Conservation (phyloP, 192 early-diverging fungal species). For the Linnemannia hyalina region DNA sequence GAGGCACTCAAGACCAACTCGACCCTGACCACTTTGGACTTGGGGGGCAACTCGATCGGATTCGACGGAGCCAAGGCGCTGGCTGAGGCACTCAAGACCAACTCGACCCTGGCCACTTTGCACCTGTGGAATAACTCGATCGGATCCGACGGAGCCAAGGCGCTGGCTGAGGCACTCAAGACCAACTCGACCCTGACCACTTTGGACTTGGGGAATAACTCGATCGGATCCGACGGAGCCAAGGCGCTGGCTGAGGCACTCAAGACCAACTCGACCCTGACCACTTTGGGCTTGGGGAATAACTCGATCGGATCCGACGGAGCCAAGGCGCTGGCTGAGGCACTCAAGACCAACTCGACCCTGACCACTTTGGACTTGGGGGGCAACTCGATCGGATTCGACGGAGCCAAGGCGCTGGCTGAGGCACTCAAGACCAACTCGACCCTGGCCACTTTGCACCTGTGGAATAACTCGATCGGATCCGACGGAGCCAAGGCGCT, state of each 20-base stretch:
- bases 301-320: not conserved
- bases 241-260: slow-evolving; percentile 14
- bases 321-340: slow-evolving; percentile 37
- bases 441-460: slow-evolving; percentile 6
- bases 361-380: not conserved
- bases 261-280: slow-evolving; percentile 18
- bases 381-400: not conserved
- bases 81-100: slow-evolving; percentile 15
- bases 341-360: slow-evolving; percentile 30
- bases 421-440: slow-evolving; percentile 39
- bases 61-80: slow-evolving; percentile 9
- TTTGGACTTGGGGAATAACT: no score
- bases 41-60: no score
- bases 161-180: slow-evolving; percentile 47
- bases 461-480: not conserved
- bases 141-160: slow-evolving; percentile 10
- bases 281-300: not conserved
- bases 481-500: not conserved
- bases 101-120: slow-evolving; percentile 17
- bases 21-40: no score
- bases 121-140: not conserved
- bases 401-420: slow-evolving; percentile 32
- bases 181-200: not conserved
- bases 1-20: no score
- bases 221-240: no score